phyloP scores from a whole-genome alignment of 305 asterid species.

The Nicotiana rustica region DNA sequence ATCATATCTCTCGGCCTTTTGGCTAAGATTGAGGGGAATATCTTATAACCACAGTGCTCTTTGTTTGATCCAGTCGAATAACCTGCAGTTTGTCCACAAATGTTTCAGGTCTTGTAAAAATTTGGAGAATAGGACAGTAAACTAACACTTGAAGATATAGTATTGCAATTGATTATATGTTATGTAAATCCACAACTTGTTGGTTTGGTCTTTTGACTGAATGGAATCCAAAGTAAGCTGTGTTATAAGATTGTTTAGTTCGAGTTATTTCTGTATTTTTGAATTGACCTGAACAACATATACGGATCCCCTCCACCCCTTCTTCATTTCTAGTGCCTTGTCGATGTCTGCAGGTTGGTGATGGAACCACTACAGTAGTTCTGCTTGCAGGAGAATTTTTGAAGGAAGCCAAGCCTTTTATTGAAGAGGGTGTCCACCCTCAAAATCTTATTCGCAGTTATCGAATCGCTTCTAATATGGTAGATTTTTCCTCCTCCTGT shows the following conservation, averaged over 20 bases:
- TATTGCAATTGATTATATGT: background rate
- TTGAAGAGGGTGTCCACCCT: constrained; percentile 98
- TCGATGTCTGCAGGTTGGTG: constrained; percentile 80
- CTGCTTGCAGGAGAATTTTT: constrained; percentile 95
- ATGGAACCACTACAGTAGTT: constrained; percentile 98
- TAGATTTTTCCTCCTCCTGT: constrained; percentile 39
- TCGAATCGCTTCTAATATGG: constrained; percentile 82
- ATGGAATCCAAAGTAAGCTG: background rate
- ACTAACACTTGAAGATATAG: background rate
- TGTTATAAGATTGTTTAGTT: background rate
- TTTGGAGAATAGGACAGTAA: background rate
- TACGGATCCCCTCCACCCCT: background rate
- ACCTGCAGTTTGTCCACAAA: background rate
- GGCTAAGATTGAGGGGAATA: background rate
- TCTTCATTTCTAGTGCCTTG: background rate
- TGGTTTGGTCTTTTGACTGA: background rate
- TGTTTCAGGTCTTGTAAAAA: background rate
- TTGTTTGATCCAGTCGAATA: background rate
- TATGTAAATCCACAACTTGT: background rate
- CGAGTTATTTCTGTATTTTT: background rate
- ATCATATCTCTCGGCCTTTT: background rate
- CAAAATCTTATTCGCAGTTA: constrained; percentile 95
- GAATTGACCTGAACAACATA: background rate
- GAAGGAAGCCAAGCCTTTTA: constrained; percentile 96
- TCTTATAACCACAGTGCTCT: background rate